Evolutionary conservation across 2,329 filamentous ascomycete genomes (phyloP), one percentile per base, ranked within the genome.

Genomic region (Arachnomyces sp.): DNA sequence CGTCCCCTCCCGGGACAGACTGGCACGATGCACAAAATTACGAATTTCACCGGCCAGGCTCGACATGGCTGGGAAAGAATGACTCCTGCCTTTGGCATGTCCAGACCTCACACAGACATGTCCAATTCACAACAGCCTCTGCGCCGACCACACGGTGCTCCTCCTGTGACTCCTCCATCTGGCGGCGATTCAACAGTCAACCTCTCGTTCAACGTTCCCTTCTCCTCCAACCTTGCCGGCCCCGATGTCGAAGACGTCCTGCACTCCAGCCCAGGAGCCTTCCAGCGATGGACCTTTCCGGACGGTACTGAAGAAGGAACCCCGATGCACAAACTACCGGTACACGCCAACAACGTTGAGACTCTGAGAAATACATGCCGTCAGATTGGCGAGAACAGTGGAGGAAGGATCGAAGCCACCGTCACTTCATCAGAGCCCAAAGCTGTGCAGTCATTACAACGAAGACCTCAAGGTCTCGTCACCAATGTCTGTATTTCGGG

Each of bases 161-260:
- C 62, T 28, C 69, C 69, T 14, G 68, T 57, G 38, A 73, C 80
- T 54, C 80, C 84, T 50, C 78, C 83, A 43, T 80, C 83, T 49
- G 73, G 82, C 47, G 75, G 82, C 58, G 84, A 90, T 61, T 74
- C 82, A 38, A 80, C 80, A 50, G 86, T 96, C 65, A 87, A 93
- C 65, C 83, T 95, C 62, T 90, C 87, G 50, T 96, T 98, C 80
- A 96, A 95, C 61, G 84, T 98, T 36, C 92, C 92, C 45, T 95
- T 96, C 67, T 82, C 88, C 52, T 94, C 86, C 49, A 90, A 90
- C 56, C 80, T 98, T 46, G 78, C 86, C 47, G 92, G 92, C 28
- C 92, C 92, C 48, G 88, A 96, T 57, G 84, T 84, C 52, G 88
- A 95, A 64, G 89, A 96, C 65, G 86, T 98, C 55, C 77, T 96